Base-by-base conservation (phyloP, 225 moss, liverwort and hornwort species). In the Pseudisothecium myosuroides region DNA sequence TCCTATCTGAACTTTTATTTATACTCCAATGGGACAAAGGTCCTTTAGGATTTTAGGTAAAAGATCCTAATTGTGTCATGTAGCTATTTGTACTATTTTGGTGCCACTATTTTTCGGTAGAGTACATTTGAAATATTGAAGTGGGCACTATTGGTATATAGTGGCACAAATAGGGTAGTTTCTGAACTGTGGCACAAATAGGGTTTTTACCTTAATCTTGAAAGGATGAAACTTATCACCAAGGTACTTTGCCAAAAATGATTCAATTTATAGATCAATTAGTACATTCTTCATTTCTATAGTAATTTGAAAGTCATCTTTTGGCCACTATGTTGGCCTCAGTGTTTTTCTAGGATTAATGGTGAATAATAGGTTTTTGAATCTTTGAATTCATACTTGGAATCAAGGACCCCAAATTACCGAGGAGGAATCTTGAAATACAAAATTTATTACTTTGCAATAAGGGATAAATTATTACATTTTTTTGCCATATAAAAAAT, bases 341-440 rank as follows among this genome's bases (percentile, higher is more conserved):
- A 37, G 37, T 67, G 6, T 68, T 68, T n/a, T 55, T 22, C 2
- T 0, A 69, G 4, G 4, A 5, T n/a, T 68, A 23, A 39, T 69
- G 0, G 13, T 0, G 0, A 14, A 69, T 39, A 4, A 69, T 39
- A 23, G 6, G 39, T 23, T 68, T 68, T 67, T 11, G 17, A 67
- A 67, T 4, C 62, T 14, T 64, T 64, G 27, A 64, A 16, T 68
- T 68, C 7, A n/a, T n/a, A 21, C 7, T 67, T 37, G 67, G 2
- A n/a, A n/a, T 7, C 4, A 21, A 4, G 4, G 3, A 11, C 21
- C 20, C 14, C 37, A 66, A 66, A 37, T 37, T 37, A 67, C 4
- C 0, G 7, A 7, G 7, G 3, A n/a, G 0, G 2, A 22, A 6
- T 22, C 3, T 37, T 66, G 2, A 37, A 66, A 37, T 6, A 37